phyloP scores from a whole-genome alignment of 306 rosid genomes.

The Vicia sativa region DNA sequence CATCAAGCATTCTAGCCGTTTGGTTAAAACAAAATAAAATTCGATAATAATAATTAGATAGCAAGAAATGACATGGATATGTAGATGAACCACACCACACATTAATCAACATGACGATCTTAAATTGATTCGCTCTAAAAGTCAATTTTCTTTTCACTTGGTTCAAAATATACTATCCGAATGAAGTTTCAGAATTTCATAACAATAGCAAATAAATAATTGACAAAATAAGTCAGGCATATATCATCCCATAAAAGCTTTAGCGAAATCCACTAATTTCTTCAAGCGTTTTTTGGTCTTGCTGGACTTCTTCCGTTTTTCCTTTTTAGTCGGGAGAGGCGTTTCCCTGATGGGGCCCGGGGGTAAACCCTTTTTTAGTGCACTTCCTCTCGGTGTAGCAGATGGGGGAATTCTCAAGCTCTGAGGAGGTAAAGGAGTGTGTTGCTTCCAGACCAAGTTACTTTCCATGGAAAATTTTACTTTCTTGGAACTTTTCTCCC shows the following conservation, averaged over 20 bases:
- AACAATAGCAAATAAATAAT: conserved; percentile 22
- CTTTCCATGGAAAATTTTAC: conserved; percentile 88
- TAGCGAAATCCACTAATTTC: conserved; percentile 48
- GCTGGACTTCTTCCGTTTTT: conserved; percentile 66
- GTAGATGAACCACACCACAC: conserved; percentile 24
- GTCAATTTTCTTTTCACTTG: too few relatives aligned
- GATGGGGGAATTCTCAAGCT: conserved; percentile 90
- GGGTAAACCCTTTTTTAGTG: conserved; percentile 93
- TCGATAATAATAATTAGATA: neutral
- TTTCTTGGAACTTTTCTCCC: conserved; percentile 77
- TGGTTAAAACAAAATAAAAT: neutral
- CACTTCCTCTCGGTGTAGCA: conserved; percentile 96
- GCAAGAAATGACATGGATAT: conserved; percentile 26
- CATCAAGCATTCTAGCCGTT: neutral
- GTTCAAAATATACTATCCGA: conserved; percentile 33
- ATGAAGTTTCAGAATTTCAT: conserved; percentile 40
- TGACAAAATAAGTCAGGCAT: conserved; percentile 33
- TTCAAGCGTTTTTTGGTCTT: conserved; percentile 67
- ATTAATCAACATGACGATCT: conserved; percentile 24
- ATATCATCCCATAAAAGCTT: conserved; percentile 35
- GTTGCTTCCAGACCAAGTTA: conserved; percentile 95
- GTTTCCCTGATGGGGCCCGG: conserved; percentile 93
- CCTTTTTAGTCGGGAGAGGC: conserved; percentile 54
- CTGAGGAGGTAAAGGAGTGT: conserved; percentile 91
- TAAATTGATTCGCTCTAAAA: neutral